A percentile compares a stretch with the other conserved stretches of the same genome.
Conservation (phyloP, 2,329 filamentous ascomycete species). For the Ophiocordyceps camponoti-leonardi region DNA sequence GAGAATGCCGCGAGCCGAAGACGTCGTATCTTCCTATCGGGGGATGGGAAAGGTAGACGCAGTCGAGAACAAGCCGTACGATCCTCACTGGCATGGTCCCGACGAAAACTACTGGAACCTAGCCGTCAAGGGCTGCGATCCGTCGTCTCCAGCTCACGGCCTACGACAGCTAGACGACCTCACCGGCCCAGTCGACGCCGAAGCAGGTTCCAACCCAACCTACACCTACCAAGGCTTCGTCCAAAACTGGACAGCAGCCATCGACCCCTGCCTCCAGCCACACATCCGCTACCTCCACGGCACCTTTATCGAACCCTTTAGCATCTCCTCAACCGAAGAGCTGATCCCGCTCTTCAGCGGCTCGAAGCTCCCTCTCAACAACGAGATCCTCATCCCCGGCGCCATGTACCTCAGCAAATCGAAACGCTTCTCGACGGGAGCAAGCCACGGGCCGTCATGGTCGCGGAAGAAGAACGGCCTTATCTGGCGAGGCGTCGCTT, state of each 20-base stretch:
- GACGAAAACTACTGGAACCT: conserved; percentile 41
- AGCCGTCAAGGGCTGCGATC: conserved; percentile 36
- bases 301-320: conserved; percentile 36
- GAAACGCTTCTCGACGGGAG: conserved; percentile 39
- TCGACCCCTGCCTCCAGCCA: conserved; percentile 43
- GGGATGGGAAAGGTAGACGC: conserved; percentile 20
- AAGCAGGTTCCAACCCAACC: conserved; percentile 15
- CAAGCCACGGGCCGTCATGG: conserved; percentile 38
- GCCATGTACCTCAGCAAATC: conserved; percentile 46
- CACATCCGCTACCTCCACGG: conserved; percentile 33
- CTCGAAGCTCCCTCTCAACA: conserved; percentile 44
- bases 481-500: conserved; percentile 49
- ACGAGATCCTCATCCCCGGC: conserved; percentile 46
- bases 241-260: conserved; percentile 38
- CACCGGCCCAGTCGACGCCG: conserved; percentile 14
- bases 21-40: conserved; percentile 26
- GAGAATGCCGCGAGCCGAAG: conserved; percentile 20
- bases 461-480: conserved; percentile 34
- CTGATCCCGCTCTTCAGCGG: conserved; percentile 46
- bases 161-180: conserved; percentile 14
- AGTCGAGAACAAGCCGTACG: conserved; percentile 16
- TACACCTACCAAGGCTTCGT: conserved; percentile 31
- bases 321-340: conserved; percentile 31
- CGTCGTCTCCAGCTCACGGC: conserved; percentile 29
- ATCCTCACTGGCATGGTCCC: conserved; percentile 27